A percentile compares a stretch with the other conserved stretches of the same genome.
Evolutionary conservation across 1,139 yeast species (phyloP).

Genomic region (Sugiyamaella xylanicola): DNA sequence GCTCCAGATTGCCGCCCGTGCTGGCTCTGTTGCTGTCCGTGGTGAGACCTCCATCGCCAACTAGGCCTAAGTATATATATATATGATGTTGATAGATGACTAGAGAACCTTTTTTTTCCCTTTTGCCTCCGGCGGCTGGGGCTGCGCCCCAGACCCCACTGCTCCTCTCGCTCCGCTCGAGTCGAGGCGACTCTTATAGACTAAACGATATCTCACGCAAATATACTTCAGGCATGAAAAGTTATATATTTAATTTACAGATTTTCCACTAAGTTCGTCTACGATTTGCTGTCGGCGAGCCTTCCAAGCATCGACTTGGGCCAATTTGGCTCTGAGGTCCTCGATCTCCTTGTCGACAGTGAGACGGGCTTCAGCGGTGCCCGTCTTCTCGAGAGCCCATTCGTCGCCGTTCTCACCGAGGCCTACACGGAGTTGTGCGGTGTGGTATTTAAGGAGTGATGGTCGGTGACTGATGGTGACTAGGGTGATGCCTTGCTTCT

Average conservation of each 20-base stretch:
- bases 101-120: not conserved
- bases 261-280: constrained; percentile 15
- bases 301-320: constrained; percentile 39
- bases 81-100: constrained; percentile 8
- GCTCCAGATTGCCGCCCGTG: constrained; percentile 82
- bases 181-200: too few species aligned
- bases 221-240: too few species aligned
- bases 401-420: constrained; percentile 55
- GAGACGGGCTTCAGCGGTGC: constrained; percentile 37
- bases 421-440: constrained; percentile 62
- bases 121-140: constrained; percentile 6
- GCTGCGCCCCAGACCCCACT: not conserved
- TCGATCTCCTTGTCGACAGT: constrained; percentile 44
- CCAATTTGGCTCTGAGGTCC: constrained; percentile 36
- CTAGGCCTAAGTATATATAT: constrained; percentile 12
- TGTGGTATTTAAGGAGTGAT: constrained; percentile 82
- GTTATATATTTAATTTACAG: not conserved
- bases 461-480: constrained; percentile 88
- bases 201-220: too few species aligned
- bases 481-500: constrained; percentile 69
- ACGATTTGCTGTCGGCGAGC: constrained; percentile 41
- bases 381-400: constrained; percentile 48
- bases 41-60: constrained; percentile 35
- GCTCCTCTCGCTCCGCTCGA: not conserved
- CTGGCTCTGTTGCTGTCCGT: constrained; percentile 53